phyloP scores from a whole-genome alignment of 805 yeast species.

The Candida stauntonica region DNA sequence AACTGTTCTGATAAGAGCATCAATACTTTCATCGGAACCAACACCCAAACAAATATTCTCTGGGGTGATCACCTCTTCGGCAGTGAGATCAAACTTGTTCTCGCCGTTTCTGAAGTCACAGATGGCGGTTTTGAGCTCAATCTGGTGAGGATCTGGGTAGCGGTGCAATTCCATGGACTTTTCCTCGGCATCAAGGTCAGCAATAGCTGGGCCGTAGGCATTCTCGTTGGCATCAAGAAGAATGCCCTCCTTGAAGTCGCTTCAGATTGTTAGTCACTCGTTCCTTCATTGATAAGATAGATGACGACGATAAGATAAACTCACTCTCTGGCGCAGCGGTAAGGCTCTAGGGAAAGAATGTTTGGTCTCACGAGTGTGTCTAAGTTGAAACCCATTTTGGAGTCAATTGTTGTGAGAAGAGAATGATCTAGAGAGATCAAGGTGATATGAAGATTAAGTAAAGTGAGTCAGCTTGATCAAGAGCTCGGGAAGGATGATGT shows the following conservation, averaged over 20 bases:
- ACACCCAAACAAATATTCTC: conserved; percentile 89
- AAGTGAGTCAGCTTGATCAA: too few relatives aligned
- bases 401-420: background rate
- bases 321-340: conserved; percentile 89
- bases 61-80: conserved; percentile 38
- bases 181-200: conserved; percentile 41
- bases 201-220: conserved; percentile 81
- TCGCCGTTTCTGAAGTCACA: conserved; percentile 65
- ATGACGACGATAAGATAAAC: too few relatives aligned
- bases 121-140: conserved; percentile 65
- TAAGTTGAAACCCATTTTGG: conserved; percentile 44
- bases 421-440: background rate
- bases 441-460: background rate
- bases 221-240: conserved; percentile 95
- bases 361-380: conserved; percentile 75
- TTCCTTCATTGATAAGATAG: too few relatives aligned
- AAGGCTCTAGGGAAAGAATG: conserved; percentile 77
- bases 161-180: conserved; percentile 62
- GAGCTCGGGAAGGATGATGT: too few relatives aligned
- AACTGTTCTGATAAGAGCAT: conserved; percentile 77
- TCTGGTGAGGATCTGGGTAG: conserved; percentile 96
- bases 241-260: conserved; percentile 82
- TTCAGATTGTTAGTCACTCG: too few relatives aligned
- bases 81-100: conserved; percentile 24
- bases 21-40: conserved; percentile 96